Conservation (phyloP, 2,329 filamentous ascomycete species). For the Epichloe sp. region DNA sequence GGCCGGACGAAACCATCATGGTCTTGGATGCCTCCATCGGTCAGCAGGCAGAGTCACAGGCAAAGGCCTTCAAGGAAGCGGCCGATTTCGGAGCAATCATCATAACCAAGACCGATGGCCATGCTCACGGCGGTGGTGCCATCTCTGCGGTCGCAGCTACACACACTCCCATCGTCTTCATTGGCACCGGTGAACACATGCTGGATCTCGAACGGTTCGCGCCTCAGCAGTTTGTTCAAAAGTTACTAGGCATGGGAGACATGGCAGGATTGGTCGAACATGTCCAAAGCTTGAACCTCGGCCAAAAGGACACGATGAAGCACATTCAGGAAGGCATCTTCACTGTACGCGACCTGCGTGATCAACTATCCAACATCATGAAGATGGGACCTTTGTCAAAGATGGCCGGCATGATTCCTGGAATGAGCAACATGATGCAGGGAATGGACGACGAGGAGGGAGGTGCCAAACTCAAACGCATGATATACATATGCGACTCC, state of each 20-base stretch:
- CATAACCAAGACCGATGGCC: slow-evolving; percentile 96
- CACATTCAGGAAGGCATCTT: slow-evolving; percentile 96
- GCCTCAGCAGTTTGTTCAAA: slow-evolving; percentile 85
- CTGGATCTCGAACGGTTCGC: slow-evolving; percentile 87
- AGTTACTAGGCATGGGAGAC: slow-evolving; percentile 92
- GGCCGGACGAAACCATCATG: slow-evolving; percentile 95
- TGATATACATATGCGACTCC: slow-evolving; percentile 98
- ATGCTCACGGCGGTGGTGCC: slow-evolving; percentile 88
- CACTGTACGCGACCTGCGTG: slow-evolving; percentile 82
- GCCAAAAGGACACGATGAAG: slow-evolving; percentile 99
- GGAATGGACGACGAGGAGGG: slow-evolving; percentile 94
- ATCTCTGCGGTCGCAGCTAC: slow-evolving; percentile 96
- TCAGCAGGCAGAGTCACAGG: slow-evolving; percentile 88
- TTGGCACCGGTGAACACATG: slow-evolving; percentile 96
- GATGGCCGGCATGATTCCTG: slow-evolving; percentile 97
- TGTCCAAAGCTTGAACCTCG: slow-evolving; percentile 86
- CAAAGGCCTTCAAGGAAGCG: slow-evolving; percentile 91
- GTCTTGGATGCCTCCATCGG: slow-evolving; percentile 94
- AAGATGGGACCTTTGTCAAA: slow-evolving; percentile 98
- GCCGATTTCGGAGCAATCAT: slow-evolving; percentile 97
- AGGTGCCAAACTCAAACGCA: slow-evolving; percentile 82
- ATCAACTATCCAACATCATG: slow-evolving; percentile 97
- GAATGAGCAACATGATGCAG: slow-evolving; percentile 84
- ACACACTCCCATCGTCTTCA: slow-evolving; percentile 92
- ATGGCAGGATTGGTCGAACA: slow-evolving; percentile 93